Percentiles rank a stretch among this genome's conserved stretches.
Conservation (phyloP, 2,329 filamentous ascomycete species). For the Diaporthe vexans region DNA sequence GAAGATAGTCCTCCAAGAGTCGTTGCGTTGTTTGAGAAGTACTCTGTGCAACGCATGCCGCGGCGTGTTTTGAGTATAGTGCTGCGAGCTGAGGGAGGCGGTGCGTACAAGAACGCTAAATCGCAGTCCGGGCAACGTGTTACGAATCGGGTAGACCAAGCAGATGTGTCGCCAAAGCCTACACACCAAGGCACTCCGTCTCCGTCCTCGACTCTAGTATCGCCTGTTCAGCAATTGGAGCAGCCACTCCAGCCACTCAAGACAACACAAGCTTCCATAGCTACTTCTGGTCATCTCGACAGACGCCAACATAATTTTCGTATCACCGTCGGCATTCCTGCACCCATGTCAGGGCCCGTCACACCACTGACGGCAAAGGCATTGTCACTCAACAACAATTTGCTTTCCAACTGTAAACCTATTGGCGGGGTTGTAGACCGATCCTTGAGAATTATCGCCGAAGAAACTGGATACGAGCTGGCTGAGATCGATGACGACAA, state of each 20-base stretch:
- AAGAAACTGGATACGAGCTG: slow-evolving; percentile 16
- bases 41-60: slow-evolving; percentile 65
- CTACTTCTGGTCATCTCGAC: too few species aligned
- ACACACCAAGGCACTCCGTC: neutral
- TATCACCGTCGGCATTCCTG: neutral
- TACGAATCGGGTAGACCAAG: neutral
- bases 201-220: neutral
- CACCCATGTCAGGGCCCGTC: neutral
- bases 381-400: neutral
- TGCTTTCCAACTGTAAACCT: neutral
- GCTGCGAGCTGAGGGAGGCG: neutral
- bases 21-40: slow-evolving; percentile 65
- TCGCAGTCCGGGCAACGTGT: neutral
- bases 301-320: neutral
- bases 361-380: neutral
- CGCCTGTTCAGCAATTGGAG: neutral
- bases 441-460: neutral
- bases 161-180: neutral
- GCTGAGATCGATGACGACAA: slow-evolving; percentile 44
- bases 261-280: too few species aligned
- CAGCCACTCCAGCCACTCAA: too few species aligned
- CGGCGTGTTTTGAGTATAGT: neutral
- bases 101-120: slow-evolving; percentile 7
- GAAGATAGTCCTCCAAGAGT: slow-evolving; percentile 53
- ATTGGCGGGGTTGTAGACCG: neutral